Base-by-base conservation (phyloP, 345 rosid genomes). In the Pugionium dolabratum region DNA sequence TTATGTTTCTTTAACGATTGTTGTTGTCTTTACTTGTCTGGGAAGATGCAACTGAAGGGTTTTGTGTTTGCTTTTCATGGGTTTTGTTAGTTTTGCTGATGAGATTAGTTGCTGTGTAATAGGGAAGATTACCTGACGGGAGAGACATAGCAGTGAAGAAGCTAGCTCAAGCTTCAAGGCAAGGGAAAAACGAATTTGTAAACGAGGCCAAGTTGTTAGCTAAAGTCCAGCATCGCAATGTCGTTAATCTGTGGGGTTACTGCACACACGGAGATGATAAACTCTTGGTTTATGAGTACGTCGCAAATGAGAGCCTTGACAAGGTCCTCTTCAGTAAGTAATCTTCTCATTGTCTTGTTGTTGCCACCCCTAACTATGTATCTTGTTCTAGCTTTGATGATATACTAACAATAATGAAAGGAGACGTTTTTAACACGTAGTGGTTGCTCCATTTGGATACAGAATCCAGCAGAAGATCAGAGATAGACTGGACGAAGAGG, bases 131-230 rank as follows among this genome's bases (percentile, higher is more conserved):
- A 72, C 69, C 70, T 66, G 95, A 89, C 65, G 99, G 99, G 46
- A 87, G 96, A 75, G 94, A 87, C n/a, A 81, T 95, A 71, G 99
- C 99, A 2, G 99, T 95, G 75, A 95, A 95, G 89, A 91, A 81
- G 80, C 70, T 95, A 58, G 80, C 99, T 37, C 84, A 74, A 0
- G 78, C 62, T 57, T 95, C 98, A 32, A 82, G 67, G 58, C 99
- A 95, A 78, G 98, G 99, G 53, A 87, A 81, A 64, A 89, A 72
- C 59, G 95, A 91, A 80, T 95, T 95, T 48, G 77, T 64, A 4
- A 95, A 91, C 61, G 99, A 95, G 80, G 99, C 95, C 41, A 89
- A 79, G 84, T 57, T 89, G 63, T 81, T 95, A 41, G 83, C 96
- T 40, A 89, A 89, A 51, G 99, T 95, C 36, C 97, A 95, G 78